Evolutionary conservation across 78 protist genomes (phyloP).

Genomic region (Dictyostelium discoideum): dicty_2.7 NC_007088.5:1550001-1550500

Average conservation of each 20-base stretch:
- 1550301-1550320: constrained; percentile 2
- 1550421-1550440: constrained; percentile 23
- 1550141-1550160: no score
- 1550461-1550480: constrained; percentile 88
- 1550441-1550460: constrained; percentile 13
- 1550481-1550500: constrained; percentile 37
- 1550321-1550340: constrained; percentile 3
- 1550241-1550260: constrained; percentile 21
- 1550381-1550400: constrained; percentile 51
- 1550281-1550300: background rate
- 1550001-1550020: no score
- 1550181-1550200: constrained; percentile 51
- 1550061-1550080: no score
- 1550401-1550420: constrained; percentile 18
- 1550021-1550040: no score
- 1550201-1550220: constrained; percentile 40
- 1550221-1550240: background rate
- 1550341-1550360: constrained; percentile 27
- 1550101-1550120: no score
- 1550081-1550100: no score
- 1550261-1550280: constrained; percentile 17
- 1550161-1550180: background rate
- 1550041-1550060: no score
- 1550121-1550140: no score
- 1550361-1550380: constrained; percentile 45